Base-by-base conservation (phyloP, 805 yeast species). In the Zygosaccharomyces siamensis region DNA sequence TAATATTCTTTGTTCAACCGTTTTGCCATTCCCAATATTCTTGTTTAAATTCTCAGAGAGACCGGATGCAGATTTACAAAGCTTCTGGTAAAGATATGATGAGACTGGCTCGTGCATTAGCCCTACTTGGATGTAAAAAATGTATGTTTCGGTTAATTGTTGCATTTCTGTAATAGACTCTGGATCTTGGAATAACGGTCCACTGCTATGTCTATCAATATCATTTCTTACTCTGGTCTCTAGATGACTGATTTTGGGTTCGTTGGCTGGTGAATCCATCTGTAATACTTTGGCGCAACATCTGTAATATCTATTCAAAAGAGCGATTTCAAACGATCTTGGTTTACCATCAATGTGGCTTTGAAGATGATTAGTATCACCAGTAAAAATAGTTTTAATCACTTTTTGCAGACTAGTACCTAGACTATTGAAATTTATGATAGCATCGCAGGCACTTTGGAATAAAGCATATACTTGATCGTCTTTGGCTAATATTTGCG, bases 61-160 rank as follows among this genome's bases (percentile, higher is more conserved):
- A n/a, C 24, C 39, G 20, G 60, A 57, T 7, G 41, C 44, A 2
- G 36, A 30, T 30, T 52, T 48, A 31, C 58, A 56, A 3, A 61
- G 46, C 27, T 45, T 47, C 23, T 43, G 38, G 46, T 56, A 61
- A 39, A 58, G 46, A 11, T 52, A 27, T 4, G 37, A n/a, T 1
- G 56, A 45, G 16, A 45, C 43, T 21, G 39, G 41, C 24, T 36
- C 46, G 14, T 51, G 50, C 39, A 54, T 27, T 4, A 47, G 41
- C 7, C 36, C 52, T 7, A 53, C 49, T 39, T 59, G 58, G 7
- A 59, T 21, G 30, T 41, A 37, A 35, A 58, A 51, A 12, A 61
- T 46, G 39, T 52, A 53, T 11, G 50, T 53, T 14, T 46, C 48
- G 32, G 50, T 47, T 37, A 51, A 45, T 23, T 44, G 47, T 33